Evolutionary conservation across 768 basidiomycete species (phyloP), one percentile per base, ranked within the genome.

Genomic region (Podaxis sp.): DNA sequence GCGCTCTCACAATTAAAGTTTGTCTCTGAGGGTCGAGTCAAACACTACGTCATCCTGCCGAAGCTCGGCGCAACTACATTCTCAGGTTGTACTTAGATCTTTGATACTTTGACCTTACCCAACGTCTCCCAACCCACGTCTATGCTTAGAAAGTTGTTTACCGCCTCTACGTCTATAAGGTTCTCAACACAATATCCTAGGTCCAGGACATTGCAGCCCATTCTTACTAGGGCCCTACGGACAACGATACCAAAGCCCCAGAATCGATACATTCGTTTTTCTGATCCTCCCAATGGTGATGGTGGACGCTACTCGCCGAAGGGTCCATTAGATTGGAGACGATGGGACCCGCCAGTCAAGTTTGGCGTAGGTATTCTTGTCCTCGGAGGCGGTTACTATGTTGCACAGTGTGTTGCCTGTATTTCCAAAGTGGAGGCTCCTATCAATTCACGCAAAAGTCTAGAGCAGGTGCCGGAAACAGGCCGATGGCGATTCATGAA

Each of bases 401-500:
- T 75, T 11, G 53, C 67, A 13, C 74, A 79, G 78, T 79, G 60
- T 62, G 71, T 67, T 10, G 25, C 53, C 11, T 53, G 21, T 27
- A 42, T 16, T 28, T 32, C 14, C 47, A n/a, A 7, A 36, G 48
- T 18, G 5, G 37, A 18, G 10, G 47, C n/a, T 40, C 52, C 59
- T 40, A n/a, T 36, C 53, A 36, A 25, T 23, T 47, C 32, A n/a
- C 36, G n/a, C 37, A 32, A 37, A 63, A 95, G 93, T 67, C 77
- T 95, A 27, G 95, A 98, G 70, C 80, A 83, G 68, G 90, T 93
- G 0, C 86, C 90, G 2, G 89, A 95, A 69, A 95, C 93, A 0
- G 93, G 93, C 0, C 76, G 95, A 59, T 89, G 88, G 83, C 74
- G 95, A 21, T 97, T 95, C 70, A 96, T 98, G 84, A 89, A 91